Base-by-base conservation (phyloP, 495 filamentous ascomycete genomes). In the Thozetella sp. region DNA sequence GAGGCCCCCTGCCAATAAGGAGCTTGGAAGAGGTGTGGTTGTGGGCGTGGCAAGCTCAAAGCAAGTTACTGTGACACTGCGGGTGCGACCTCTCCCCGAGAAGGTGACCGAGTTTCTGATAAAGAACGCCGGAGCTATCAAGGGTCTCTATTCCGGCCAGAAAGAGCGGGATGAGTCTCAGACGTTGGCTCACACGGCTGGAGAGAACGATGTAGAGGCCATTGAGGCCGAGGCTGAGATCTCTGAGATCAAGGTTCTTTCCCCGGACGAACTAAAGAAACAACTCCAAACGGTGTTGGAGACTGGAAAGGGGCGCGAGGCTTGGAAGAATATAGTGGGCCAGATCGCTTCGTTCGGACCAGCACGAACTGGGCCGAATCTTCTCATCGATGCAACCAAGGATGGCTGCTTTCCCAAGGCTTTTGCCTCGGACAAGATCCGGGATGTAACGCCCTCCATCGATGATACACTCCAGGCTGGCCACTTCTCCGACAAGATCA, bases 261-360 rank as follows among this genome's bases (percentile, higher is more conserved):
- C 88, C 0, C 66, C 89, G 9, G 74, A 86, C 6, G 93, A 97
- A 11, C 91, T 99, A 67, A 89, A 85, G 62, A 75, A 85, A 25
- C 85, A 90, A 58, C 80, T 99, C 2, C 78, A 81, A 60, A 77
- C 85, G 40, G 78, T 83, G 0, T 89, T 97, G 62, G 80, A 86
- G 26, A 75, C 81, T 9, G 78, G 77, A 22, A 87, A 89, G 59
- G 84, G 90, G 54, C 84, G 85, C 27, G 91, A 95, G 6, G 72
- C 85, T 12, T 97, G 94, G 93, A 84, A 82, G 58, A 83, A 85
- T 52, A 80, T 90, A 6, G 84, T 96, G 25, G 89, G 96, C 59
- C 86, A 87, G 65, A 93, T 98, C 63, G 86, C 86, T 22, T 89
- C 93, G 0, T 99, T 99, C 74, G 95, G 96, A 0, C 95, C 95